phyloP scores from a whole-genome alignment of 2,329 filamentous ascomycete species.

The Ramichloridium luteum region DNA sequence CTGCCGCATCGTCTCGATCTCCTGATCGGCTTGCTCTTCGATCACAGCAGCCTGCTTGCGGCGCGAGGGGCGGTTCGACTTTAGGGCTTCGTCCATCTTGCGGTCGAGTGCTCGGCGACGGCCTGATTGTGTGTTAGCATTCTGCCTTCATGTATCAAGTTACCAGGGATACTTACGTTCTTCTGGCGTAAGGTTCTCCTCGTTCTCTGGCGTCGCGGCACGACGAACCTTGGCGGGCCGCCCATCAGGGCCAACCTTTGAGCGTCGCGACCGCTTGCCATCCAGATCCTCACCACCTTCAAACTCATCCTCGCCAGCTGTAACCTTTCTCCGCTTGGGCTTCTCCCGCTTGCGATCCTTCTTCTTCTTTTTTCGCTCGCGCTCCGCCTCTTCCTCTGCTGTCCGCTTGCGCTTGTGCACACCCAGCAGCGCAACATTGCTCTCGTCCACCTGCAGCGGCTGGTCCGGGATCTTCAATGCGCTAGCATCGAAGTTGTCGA shows the following conservation, averaged over 20 bases:
- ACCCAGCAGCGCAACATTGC: constrained; percentile 48
- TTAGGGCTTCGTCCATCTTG: constrained; percentile 78
- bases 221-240: constrained; percentile 36
- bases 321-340: constrained; percentile 11
- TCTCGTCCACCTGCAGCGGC: constrained; percentile 48
- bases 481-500: constrained; percentile 51
- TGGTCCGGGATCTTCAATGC: constrained; percentile 50
- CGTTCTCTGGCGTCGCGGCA: constrained; percentile 50
- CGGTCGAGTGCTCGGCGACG: constrained; percentile 72
- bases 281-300: constrained; percentile 38
- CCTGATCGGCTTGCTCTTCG: constrained; percentile 78
- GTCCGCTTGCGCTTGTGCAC: constrained; percentile 55
- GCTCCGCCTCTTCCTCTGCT: constrained; percentile 46
- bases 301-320: constrained; percentile 14
- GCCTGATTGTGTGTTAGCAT: constrained; percentile 28
- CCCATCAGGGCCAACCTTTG: constrained; percentile 30
- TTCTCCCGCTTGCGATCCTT: constrained; percentile 17
- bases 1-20: constrained; percentile 76
- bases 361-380: constrained; percentile 36
- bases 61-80: constrained; percentile 61
- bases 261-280: constrained; percentile 41
- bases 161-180: constrained; percentile 55
- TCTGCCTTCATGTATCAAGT: too few relatives aligned
- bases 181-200: constrained; percentile 70
- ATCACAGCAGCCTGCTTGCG: constrained; percentile 89